Evolutionary conservation across 169 alveolate genomes (phyloP), one percentile per base, ranked within the genome.

Genomic region (Plasmodium vivax): DNA sequence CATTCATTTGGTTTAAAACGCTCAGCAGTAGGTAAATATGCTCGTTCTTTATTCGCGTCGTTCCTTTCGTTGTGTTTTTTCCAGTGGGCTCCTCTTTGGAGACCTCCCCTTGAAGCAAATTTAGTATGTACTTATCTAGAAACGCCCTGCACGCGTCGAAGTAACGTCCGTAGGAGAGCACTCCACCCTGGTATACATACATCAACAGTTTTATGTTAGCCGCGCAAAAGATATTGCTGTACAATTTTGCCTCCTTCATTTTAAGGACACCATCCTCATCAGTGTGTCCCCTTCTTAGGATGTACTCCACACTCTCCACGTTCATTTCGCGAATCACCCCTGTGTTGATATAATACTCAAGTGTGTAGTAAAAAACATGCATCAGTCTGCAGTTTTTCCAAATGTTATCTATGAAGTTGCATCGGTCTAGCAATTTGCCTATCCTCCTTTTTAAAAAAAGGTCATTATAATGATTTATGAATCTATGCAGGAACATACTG

Each of bases 311-410:
- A 16, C 71, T 34, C 14, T 51, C 82, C 2, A 32, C 12, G 7
- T 56, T 16, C 2, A 47, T 54, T 34, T 87, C 43, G 38, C 7
- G 58, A 32, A n/a, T 16, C 34, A 9, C 43, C 19, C 73, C 58
- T 87, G 68, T 75, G 82, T 30, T 74, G 27, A 75, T 38, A 77
- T 77, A 77, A 77, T 75, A 36, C 62, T 54, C 58, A 87, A 87
- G 72, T 36, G 79, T 30, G 23, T 32, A 32, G 62, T 87, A 87
- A 58, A 87, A 87, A 3, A 6, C 27, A 87, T 75, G 72, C 23
- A 87, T 30, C 9, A 87, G 54, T 75, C 85, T 75, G 30, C 93
- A 87, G 71, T 87, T 87, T 51, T 87, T 87, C 93, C 93, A 87
- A 54, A 87, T 75, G 9, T 87, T 87, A 58, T 87, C 93, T n/a